Evolutionary conservation across 2,329 filamentous ascomycete species (phyloP), one percentile per base, ranked within the genome.

Genomic region (Phoma sp.): DNA sequence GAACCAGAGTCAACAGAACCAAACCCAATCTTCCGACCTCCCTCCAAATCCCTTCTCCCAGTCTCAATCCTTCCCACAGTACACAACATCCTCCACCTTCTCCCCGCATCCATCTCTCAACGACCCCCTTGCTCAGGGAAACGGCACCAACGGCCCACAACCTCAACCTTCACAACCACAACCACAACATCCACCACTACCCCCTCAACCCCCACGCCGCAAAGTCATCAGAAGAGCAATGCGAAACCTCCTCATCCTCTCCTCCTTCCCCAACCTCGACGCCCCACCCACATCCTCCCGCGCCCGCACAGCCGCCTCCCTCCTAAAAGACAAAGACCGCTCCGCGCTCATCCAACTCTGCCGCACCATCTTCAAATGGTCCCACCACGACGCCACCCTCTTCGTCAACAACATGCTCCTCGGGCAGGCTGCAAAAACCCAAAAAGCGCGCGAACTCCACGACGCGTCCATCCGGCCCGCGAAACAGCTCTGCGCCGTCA

Each of bases 401-500:
- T 73, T 68, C 36, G 65, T 74, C 17, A 66, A 54, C 29, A 47
- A 62, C 17, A 54, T 83, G 79, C 64, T 83, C 76, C 63, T 74
- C 69, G 64, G 73, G 76, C 59, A 77, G 1, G 52, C 56, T 0
- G 51, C 53, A 74, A 62, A 84, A 78, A 76, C 77, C 71, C 57
- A 76, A 67, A 69, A 66, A 53, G 69, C 82, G 37, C 79, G 61
- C 55, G 61, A 56, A 0, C 53, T 58, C 4, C 63, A 54, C 25
- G 56, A 66, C 60, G 50, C 74, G 57, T 30, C 63, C 49, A 18
- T 66, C 12, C 74, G 73, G 2, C 60, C 66, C 2, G 73, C 73
- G 17, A 66, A 72, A 21, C 66, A 67, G 18, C 53, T 69, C 1
- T 99, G 95, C 74, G 88, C 87, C 42, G 93, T 98, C 69, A 97